Evolutionary conservation across 495 filamentous ascomycete genomes (phyloP).

Genomic region (Tuber calosporum): DNA sequence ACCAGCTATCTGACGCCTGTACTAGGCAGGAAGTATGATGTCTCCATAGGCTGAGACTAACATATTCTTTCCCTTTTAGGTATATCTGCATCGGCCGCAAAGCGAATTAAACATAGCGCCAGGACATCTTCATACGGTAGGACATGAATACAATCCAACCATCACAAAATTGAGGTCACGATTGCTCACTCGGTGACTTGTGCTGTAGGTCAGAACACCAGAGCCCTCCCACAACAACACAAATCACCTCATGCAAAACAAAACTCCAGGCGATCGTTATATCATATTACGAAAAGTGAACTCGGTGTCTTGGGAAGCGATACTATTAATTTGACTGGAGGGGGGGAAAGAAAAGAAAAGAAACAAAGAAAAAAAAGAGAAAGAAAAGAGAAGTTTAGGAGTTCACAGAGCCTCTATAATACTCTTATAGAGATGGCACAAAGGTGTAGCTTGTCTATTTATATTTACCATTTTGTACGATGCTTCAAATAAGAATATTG

Average conservation of each 20-base stretch:
- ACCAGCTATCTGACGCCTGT: constrained; percentile 5
- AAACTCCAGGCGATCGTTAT: neutral
- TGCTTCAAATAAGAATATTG: neutral
- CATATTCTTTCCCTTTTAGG: constrained; percentile 39
- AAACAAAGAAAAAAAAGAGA: too few species aligned
- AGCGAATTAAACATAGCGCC: constrained; percentile 35
- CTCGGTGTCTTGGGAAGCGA: neutral
- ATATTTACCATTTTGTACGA: neutral
- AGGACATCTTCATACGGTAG: neutral
- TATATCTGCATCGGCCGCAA: constrained; percentile 54
- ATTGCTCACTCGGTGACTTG: constrained; percentile 3
- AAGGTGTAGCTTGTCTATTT: neutral
- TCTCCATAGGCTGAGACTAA: constrained; percentile 12
- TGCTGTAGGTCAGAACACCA: neutral
- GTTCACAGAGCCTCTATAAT: neutral
- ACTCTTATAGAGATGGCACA: neutral
- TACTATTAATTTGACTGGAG: neutral
- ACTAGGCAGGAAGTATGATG: constrained; percentile 21
- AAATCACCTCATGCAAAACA: neutral
- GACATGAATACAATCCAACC: neutral
- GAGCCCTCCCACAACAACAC: neutral
- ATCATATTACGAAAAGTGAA: neutral
- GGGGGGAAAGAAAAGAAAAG: neutral
- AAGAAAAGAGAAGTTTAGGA: neutral
- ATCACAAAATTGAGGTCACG: neutral